phyloP scores from a whole-genome alignment of 768 basidiomycete genomes.

The Suillus placidus region DNA sequence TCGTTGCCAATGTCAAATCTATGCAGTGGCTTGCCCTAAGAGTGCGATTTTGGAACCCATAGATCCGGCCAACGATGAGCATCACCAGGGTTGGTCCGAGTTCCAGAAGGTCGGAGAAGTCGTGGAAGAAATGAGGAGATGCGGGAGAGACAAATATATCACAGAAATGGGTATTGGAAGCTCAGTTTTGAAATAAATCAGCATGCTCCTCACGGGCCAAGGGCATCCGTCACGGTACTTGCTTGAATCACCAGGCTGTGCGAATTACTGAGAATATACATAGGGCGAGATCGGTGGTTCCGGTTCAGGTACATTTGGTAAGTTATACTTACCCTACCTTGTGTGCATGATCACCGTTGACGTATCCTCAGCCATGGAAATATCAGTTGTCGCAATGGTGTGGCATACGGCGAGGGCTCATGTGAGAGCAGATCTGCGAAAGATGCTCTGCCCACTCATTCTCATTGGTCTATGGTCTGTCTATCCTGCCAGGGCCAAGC shows the following conservation, averaged over 20 bases:
- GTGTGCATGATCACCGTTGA: not conserved
- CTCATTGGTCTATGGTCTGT: too few species aligned
- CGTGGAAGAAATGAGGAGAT: conserved; percentile 62
- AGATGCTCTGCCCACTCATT: too few species aligned
- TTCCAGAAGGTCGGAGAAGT: conserved; percentile 71
- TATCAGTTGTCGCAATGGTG: not conserved
- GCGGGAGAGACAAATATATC: conserved; percentile 57
- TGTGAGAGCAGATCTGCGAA: too few species aligned
- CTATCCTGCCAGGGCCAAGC: too few species aligned
- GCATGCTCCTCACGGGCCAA: not conserved
- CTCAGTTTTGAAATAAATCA: not conserved
- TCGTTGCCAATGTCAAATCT: conserved; percentile 64
- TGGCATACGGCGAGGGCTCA: not conserved
- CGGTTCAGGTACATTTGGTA: not conserved
- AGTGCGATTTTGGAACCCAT: conserved; percentile 61
- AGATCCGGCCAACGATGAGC: conserved; percentile 11
- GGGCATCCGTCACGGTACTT: not conserved
- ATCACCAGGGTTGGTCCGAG: conserved; percentile 51
- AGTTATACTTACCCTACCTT: not conserved
- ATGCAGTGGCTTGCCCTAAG: conserved; percentile 81
- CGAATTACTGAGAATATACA: not conserved
- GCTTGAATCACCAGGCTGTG: not conserved
- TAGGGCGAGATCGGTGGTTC: not conserved
- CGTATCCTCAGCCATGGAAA: not conserved
- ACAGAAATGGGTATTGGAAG: conserved; percentile 69